phyloP scores from a whole-genome alignment of 1,284 basidiomycete genomes.

The Phaffia rhodozyma region DNA sequence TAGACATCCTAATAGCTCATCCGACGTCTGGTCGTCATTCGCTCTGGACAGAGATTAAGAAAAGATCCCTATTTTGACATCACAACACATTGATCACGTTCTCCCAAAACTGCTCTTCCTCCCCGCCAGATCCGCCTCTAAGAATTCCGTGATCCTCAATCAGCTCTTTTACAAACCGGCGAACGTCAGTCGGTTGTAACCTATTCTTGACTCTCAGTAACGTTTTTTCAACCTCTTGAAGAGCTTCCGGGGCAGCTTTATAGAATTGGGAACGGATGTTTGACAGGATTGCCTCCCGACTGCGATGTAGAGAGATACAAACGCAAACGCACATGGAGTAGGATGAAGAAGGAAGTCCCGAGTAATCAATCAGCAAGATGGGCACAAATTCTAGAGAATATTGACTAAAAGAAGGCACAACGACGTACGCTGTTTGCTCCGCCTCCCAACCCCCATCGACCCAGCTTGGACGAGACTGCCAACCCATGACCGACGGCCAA shows the following conservation, averaged over 20 bases:
- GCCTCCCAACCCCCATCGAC: not conserved
- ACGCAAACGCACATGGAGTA: not conserved
- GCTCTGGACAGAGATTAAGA: too few species aligned
- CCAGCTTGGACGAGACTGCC: not conserved
- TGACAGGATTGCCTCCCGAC: not conserved
- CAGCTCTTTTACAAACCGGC: not conserved
- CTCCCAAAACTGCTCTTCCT: conserved; percentile 10
- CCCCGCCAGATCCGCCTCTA: not conserved
- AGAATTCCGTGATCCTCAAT: conserved; percentile 2
- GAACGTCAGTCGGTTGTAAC: not conserved
- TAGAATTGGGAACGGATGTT: not conserved
- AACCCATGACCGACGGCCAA: not conserved
- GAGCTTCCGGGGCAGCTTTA: not conserved
- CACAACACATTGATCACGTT: not conserved
- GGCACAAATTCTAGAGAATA: too few species aligned
- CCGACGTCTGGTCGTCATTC: too few species aligned
- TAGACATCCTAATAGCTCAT: too few species aligned
- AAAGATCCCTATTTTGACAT: not conserved
- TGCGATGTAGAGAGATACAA: too few species aligned
- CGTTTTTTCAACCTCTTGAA: not conserved
- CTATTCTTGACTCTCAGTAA: not conserved
- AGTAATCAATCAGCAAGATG: too few species aligned
- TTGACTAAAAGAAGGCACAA: too few species aligned
- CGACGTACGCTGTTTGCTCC: not conserved
- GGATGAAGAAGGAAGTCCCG: too few species aligned